A percentile compares a stretch with the other conserved stretches of the same genome.
These are phyloP conservation scores for Salix suchowensis DNA, from an alignment of 345 rosid species.

Conservation along the genomic window DNA sequence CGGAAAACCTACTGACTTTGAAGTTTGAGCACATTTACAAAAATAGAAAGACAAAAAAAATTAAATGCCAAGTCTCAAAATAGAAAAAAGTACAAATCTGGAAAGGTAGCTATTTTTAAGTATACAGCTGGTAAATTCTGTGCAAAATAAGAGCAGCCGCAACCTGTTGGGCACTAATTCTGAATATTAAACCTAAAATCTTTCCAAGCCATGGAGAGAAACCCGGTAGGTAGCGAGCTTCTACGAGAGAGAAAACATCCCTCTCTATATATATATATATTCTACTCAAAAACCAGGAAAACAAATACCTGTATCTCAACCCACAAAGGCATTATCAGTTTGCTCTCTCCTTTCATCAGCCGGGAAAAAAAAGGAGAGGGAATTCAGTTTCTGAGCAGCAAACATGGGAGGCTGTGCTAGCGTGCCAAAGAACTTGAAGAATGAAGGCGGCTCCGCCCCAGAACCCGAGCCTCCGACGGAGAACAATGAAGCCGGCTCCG, in stretches of 20 bases:
- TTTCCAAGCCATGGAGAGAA: background rate
- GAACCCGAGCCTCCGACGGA: background rate
- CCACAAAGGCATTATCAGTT: background rate
- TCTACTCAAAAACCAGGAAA: background rate
- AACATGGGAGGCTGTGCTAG: conserved; percentile 10
- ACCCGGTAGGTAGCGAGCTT: background rate
- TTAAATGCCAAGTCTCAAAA: background rate
- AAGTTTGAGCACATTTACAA: background rate
- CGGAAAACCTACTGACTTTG: no score
- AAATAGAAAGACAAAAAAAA: background rate
- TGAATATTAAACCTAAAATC: background rate
- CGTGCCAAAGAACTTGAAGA: background rate
- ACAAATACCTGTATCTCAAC: background rate
- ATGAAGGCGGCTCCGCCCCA: background rate
- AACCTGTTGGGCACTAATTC: background rate
- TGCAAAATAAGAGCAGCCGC: background rate
- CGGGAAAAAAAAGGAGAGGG: background rate
- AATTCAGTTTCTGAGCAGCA: background rate
- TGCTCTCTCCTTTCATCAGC: background rate
- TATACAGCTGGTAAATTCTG: background rate
- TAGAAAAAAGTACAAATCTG: background rate
- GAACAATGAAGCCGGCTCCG: background rate
- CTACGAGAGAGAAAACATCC: background rate
- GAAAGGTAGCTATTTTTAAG: background rate
- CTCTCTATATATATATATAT: background rate